phyloP scores from a whole-genome alignment of 768 basidiomycete genomes.

The Trametes sanguinea region DNA sequence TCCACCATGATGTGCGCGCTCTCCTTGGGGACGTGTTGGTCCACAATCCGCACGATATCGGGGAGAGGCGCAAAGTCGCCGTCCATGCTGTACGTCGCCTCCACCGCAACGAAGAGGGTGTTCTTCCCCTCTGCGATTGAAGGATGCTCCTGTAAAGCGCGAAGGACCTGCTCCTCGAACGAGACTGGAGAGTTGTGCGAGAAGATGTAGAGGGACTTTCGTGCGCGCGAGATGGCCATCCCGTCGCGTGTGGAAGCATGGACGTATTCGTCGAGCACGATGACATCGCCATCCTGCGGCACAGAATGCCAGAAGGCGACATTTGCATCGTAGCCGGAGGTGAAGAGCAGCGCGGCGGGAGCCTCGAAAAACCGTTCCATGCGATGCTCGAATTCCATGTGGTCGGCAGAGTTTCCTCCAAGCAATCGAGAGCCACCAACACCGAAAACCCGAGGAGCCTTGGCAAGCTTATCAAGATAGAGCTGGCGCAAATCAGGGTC shows the following conservation, averaged over 20 bases:
- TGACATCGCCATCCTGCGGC: conserved; percentile 46
- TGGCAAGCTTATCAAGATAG: conserved; percentile 35
- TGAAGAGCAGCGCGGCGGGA: conserved; percentile 50
- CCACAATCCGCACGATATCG: conserved; percentile 42
- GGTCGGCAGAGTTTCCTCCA: conserved; percentile 43
- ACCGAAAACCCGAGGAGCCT: conserved; percentile 38
- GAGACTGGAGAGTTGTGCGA: conserved; percentile 47
- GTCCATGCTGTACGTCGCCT: conserved; percentile 63
- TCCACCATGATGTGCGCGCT: conserved; percentile 52
- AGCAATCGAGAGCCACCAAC: conserved; percentile 53
- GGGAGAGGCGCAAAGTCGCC: conserved; percentile 53
- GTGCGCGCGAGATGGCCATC: conserved; percentile 42
- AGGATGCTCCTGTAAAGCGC: conserved; percentile 30
- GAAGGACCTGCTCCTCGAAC: conserved; percentile 34
- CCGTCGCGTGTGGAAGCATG: conserved; percentile 57
- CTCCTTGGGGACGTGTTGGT: conserved; percentile 39
- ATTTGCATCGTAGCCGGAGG: conserved; percentile 58
- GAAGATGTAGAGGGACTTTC: conserved; percentile 37
- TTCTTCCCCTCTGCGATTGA: conserved; percentile 29
- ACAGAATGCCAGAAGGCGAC: conserved; percentile 48
- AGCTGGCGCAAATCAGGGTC: conserved; percentile 35
- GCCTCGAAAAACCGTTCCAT: conserved; percentile 41
- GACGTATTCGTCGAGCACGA: conserved; percentile 55
- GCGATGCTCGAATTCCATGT: conserved; percentile 44
- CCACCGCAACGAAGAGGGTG: conserved; percentile 51